Percentiles rank a stretch among this genome's conserved stretches.
Evolutionary conservation across 257 asterid genomes (phyloP).

Genomic region (Craterostigma plantagineum): DNA sequence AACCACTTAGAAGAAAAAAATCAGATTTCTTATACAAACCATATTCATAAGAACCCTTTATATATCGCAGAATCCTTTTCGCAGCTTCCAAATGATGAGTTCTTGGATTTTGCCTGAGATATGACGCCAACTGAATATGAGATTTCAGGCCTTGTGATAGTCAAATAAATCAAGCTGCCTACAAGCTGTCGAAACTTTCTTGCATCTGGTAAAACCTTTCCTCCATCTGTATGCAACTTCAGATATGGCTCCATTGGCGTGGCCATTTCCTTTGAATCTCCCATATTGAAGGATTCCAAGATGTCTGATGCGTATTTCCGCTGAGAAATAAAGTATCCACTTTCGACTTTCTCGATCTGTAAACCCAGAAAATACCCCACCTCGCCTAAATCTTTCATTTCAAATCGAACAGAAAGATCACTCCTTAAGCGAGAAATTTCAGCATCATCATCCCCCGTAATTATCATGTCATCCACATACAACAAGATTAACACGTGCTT

Average conservation of each 20-base stretch:
- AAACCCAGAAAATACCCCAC: constrained; percentile 9
- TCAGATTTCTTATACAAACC: too few relatives aligned
- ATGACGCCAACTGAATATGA: too few relatives aligned
- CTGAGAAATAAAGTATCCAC: too few relatives aligned
- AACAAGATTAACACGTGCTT: constrained; percentile 5
- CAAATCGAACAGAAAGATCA: constrained; percentile 4
- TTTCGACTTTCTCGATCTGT: constrained; percentile 3
- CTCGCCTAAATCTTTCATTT: constrained; percentile 9
- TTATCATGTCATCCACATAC: constrained; percentile 14
- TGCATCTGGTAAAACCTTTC: neutral
- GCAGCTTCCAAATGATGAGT: constrained; percentile 5
- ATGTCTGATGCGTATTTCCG: too few relatives aligned
- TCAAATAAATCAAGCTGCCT: constrained; percentile 6
- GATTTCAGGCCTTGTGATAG: constrained; percentile 5
- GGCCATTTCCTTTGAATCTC: neutral
- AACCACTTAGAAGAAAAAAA: neutral
- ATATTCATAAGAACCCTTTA: neutral
- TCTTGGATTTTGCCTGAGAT: constrained; percentile 2
- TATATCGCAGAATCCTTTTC: constrained; percentile 6
- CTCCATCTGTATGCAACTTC: constrained; percentile 4
- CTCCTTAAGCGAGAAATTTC: constrained; percentile 4
- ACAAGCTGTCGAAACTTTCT: constrained; percentile 7
- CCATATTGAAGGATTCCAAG: neutral
- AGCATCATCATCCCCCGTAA: constrained; percentile 4
- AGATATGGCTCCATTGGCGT: constrained; percentile 8